phyloP scores from a whole-genome alignment of 805 yeast genomes.

The Kurtzmaniella fragi region DNA sequence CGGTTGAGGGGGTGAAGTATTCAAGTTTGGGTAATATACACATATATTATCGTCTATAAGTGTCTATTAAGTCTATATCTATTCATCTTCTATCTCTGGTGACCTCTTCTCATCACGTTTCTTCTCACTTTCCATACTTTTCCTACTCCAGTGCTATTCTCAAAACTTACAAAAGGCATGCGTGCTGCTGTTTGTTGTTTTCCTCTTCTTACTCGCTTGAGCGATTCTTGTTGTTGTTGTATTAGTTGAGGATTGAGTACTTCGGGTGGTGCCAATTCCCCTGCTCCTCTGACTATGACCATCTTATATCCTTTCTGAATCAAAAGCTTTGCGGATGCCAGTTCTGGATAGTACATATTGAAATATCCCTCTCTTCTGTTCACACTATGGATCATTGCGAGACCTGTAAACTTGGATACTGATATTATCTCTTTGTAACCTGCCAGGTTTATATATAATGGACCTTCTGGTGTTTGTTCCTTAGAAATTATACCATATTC shows the following conservation, averaged over 20 bases:
- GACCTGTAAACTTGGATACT: slow-evolving; percentile 35
- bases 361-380: slow-evolving; percentile 33
- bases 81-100: slow-evolving; percentile 6
- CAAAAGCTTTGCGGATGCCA: not conserved
- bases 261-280: slow-evolving; percentile 62
- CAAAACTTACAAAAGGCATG: slow-evolving; percentile 43
- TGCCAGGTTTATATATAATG: slow-evolving; percentile 16
- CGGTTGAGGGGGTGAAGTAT: too few species aligned
- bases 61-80: too few species aligned
- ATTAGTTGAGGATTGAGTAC: slow-evolving; percentile 28
- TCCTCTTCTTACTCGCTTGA: slow-evolving; percentile 11
- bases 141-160: slow-evolving; percentile 32
- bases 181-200: slow-evolving; percentile 4
- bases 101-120: slow-evolving; percentile 42
- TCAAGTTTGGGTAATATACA: too few species aligned
- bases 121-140: slow-evolving; percentile 56
- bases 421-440: slow-evolving; percentile 8
- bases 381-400: slow-evolving; percentile 66
- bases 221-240: slow-evolving; percentile 13
- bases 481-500: slow-evolving; percentile 13
- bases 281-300: slow-evolving; percentile 55
- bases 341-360: slow-evolving; percentile 53
- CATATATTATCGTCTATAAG: too few species aligned
- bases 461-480: slow-evolving; percentile 1
- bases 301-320: slow-evolving; percentile 21